Evolutionary conservation across 106 monocot species (phyloP), one percentile per base, ranked within the genome.

Genomic region (Amphibolis antarctica): DNA sequence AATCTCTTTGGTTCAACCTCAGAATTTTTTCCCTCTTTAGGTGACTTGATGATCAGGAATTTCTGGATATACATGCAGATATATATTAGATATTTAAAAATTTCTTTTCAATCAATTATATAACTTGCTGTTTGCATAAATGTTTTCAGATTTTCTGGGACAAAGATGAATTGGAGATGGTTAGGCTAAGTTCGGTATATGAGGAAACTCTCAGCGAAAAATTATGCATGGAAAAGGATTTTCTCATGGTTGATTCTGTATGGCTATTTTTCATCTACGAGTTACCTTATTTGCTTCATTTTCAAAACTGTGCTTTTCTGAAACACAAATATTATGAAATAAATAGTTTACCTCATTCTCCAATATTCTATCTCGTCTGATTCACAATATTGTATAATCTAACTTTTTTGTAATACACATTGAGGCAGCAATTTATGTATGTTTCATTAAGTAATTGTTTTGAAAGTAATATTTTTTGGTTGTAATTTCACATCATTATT

Each of bases 101-200:
- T 7, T 36, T 36, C 20, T 21, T 21, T 53, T 10, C 53, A 53
- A 53, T 53, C 19, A 53, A 1, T 15, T 53, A 24, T 7, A 36
- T 53, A 21, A 30, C 28, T 14, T 57, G 1, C 7, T 28, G 22
- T 29, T 12, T 5, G 28, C 13, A 57, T 9, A 5, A 29, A 20
- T 36, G 2, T 36, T 36, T 76, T 74, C 77, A 92, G 92, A 79
- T 86, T 30, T 79, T 92, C 67, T 92, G 92, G 92, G 72, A 69
- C 58, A 48, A 71, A 67, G 77, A 81, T 71, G 92, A 92, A 67
- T 62, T 92, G 42, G 58, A 81, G 44, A 84, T 86, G 84, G 55
- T 92, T 66, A 70, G 9, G 20, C 43, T 59, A 42, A 92, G 84
- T 49, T 62, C 71, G 57, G 42, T 86, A 44, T 81, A 81, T 60